phyloP scores from a whole-genome alignment of 495 filamentous ascomycete species.

The Neurospora sublineolata region DNA sequence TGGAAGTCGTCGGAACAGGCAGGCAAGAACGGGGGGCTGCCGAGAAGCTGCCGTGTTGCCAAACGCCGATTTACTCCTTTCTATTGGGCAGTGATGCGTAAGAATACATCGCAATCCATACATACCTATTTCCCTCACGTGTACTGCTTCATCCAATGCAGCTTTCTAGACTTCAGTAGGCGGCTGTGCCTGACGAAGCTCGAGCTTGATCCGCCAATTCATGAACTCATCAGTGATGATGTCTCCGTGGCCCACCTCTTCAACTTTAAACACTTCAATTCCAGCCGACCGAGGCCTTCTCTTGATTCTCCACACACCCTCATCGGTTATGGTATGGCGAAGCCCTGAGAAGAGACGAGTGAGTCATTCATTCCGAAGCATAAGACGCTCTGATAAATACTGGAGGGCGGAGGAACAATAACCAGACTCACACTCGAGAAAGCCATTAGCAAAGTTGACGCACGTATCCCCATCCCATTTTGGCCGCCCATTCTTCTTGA shows the following conservation, averaged over 20 bases:
- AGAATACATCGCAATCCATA: not conserved
- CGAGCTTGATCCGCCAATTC: constrained; percentile 53
- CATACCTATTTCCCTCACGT: not conserved
- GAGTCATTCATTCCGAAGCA: not conserved
- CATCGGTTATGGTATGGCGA: constrained; percentile 50
- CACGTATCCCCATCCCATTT: constrained; percentile 85
- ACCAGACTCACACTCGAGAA: constrained; percentile 53
- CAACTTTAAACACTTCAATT: constrained; percentile 62
- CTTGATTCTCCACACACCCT: constrained; percentile 76
- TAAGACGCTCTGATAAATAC: not conserved
- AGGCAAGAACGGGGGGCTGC: not conserved
- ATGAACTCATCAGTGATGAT: constrained; percentile 71
- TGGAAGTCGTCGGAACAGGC: not conserved
- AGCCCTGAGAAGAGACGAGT: constrained; percentile 38
- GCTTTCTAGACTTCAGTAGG: not conserved
- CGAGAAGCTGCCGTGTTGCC: not conserved
- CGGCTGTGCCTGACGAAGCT: constrained; percentile 8
- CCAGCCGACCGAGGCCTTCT: constrained; percentile 39
- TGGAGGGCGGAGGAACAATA: not conserved
- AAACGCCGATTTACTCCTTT: not conserved
- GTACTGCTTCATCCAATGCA: not conserved
- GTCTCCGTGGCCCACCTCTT: constrained; percentile 60
- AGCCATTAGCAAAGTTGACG: constrained; percentile 71
- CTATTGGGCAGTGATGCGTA: not conserved
- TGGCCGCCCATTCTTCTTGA: constrained; percentile 48